phyloP scores from a whole-genome alignment of 2,329 filamentous ascomycete species.

The Hypoxylon sp. region DNA sequence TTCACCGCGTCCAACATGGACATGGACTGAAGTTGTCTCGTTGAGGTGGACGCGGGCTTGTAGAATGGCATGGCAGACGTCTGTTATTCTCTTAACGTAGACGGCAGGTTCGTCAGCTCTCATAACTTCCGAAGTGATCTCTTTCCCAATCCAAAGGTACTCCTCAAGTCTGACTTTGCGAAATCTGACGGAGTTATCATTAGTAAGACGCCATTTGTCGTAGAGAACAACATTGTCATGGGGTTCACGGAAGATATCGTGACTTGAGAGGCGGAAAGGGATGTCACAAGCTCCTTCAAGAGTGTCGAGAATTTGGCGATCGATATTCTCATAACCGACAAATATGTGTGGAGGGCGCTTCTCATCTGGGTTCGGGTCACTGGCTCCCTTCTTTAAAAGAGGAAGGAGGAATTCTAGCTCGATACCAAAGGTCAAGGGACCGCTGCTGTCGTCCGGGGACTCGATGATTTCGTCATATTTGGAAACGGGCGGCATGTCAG shows the following conservation, averaged over 20 bases:
- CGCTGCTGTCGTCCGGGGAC: constrained; percentile 39
- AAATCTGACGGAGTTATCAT: constrained; percentile 37
- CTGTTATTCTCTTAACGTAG: constrained; percentile 35
- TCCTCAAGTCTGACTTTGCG: neutral
- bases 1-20: constrained; percentile 51
- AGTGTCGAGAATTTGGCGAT: constrained; percentile 8
- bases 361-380: constrained; percentile 39
- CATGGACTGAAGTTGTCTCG: constrained; percentile 44
- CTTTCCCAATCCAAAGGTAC: constrained; percentile 37
- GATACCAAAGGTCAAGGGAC: constrained; percentile 48
- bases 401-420: constrained; percentile 51
- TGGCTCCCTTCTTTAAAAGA: neutral
- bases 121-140: constrained; percentile 49
- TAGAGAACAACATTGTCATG: constrained; percentile 41
- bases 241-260: constrained; percentile 41
- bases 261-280: constrained; percentile 20
- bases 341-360: neutral
- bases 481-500: neutral
- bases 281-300: constrained; percentile 27
- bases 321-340: neutral
- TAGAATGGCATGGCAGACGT: constrained; percentile 45
- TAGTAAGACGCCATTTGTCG: constrained; percentile 45
- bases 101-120: constrained; percentile 18
- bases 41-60: constrained; percentile 46
- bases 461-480: constrained; percentile 45